A percentile compares a stretch with the other conserved stretches of the same genome.
Evolutionary conservation across 2,329 filamentous ascomycete genomes (phyloP).

Genomic region (Fusarium armeniacum): DNA sequence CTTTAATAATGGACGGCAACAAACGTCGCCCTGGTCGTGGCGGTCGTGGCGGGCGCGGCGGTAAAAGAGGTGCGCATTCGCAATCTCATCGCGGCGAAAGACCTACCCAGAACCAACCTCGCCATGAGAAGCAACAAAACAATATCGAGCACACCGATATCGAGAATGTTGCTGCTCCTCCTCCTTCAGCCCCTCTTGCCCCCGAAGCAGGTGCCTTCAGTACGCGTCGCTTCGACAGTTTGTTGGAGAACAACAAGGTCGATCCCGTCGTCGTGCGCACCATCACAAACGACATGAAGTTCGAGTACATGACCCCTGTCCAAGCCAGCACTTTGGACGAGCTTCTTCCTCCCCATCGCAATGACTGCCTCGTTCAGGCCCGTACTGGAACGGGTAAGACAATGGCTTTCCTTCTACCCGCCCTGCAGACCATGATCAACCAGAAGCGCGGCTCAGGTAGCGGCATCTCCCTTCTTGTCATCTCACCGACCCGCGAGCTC

Average conservation of each 20-base stretch:
- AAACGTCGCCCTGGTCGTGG: slow-evolving; percentile 30
- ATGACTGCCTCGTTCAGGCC: slow-evolving; percentile 79
- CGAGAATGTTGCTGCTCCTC: not conserved
- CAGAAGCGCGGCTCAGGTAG: slow-evolving; percentile 52
- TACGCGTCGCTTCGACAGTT: slow-evolving; percentile 61
- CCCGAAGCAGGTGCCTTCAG: not conserved
- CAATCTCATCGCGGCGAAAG: slow-evolving; percentile 16
- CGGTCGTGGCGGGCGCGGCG: slow-evolving; percentile 27
- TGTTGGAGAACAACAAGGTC: slow-evolving; percentile 58
- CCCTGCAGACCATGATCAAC: slow-evolving; percentile 80
- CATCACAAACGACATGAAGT: slow-evolving; percentile 64
- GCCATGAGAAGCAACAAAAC: not conserved
- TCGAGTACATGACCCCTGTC: slow-evolving; percentile 68
- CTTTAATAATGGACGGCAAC: slow-evolving; percentile 25
- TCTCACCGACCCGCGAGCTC: slow-evolving; percentile 79
- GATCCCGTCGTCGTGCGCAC: slow-evolving; percentile 63
- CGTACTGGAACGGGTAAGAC: slow-evolving; percentile 93
- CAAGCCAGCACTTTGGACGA: slow-evolving; percentile 66
- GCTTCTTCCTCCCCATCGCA: slow-evolving; percentile 61
- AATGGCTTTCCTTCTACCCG: slow-evolving; percentile 84
- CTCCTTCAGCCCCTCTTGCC: not conserved
- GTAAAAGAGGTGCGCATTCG: slow-evolving; percentile 22
- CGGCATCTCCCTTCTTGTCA: slow-evolving; percentile 72
- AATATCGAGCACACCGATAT: not conserved
- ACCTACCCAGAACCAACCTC: slow-evolving; percentile 7